Percentiles rank a stretch among this genome's conserved stretches.
These are phyloP conservation scores for Entomortierella parvispora DNA, from an alignment of 192 early-diverging fungal species.

Conservation along the genomic window DNA sequence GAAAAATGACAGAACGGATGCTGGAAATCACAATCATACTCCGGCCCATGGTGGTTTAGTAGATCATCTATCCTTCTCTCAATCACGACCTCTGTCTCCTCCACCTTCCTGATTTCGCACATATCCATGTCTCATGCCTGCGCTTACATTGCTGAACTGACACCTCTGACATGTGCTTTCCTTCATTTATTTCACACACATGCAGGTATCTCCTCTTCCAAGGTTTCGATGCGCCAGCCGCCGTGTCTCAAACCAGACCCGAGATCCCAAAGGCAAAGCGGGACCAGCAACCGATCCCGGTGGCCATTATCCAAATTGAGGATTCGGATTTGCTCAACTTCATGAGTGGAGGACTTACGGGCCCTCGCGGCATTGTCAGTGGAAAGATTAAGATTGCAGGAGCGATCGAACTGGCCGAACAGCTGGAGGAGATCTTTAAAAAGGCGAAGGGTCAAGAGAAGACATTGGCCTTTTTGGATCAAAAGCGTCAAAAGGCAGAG, in stretches of 20 bases:
- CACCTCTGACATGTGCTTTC: conserved; percentile 29
- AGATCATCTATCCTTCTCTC: too few species aligned
- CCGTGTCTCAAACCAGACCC: conserved; percentile 42
- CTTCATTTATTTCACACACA: not conserved
- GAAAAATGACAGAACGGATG: too few species aligned
- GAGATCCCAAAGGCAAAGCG: conserved; percentile 50
- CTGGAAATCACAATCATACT: too few species aligned
- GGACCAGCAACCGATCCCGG: conserved; percentile 44
- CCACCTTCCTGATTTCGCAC: too few species aligned
- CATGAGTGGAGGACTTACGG: conserved; percentile 51
- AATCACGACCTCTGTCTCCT: not conserved
- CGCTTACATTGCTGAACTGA: too few species aligned
- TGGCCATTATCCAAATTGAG: conserved; percentile 49
- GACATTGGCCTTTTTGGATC: conserved; percentile 47
- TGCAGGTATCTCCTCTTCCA: conserved; percentile 43
- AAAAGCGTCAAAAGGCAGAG: conserved; percentile 46
- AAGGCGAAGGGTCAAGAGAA: conserved; percentile 51
- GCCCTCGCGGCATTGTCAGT: conserved; percentile 48
- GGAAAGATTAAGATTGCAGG: conserved; percentile 56
- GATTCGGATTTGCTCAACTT: conserved; percentile 49
- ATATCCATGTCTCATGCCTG: too few species aligned
- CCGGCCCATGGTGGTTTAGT: too few species aligned
- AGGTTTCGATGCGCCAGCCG: conserved; percentile 35
- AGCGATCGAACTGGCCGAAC: conserved; percentile 47
- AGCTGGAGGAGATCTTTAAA: conserved; percentile 43